phyloP scores from a whole-genome alignment of 257 asterid species.

The Oldenlandia corymbosa region DNA sequence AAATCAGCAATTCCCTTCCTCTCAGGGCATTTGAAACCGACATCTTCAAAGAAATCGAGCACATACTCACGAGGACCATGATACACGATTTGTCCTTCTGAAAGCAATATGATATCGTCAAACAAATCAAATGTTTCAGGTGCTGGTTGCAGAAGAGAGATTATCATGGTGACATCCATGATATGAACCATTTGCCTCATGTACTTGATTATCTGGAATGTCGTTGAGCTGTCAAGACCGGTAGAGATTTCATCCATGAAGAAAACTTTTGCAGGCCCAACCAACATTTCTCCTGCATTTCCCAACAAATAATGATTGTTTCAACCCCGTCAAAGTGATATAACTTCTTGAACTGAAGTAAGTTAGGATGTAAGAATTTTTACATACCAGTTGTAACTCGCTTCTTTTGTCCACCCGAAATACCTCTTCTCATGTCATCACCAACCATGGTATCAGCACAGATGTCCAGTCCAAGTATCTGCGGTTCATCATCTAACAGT shows the following conservation, averaged over 20 bases:
- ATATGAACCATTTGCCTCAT: slow-evolving; percentile 96
- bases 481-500: slow-evolving; percentile 3
- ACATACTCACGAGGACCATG: slow-evolving; percentile 88
- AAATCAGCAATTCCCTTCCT: slow-evolving; percentile 95
- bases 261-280: slow-evolving; percentile 91
- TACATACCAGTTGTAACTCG: slow-evolving; percentile 83
- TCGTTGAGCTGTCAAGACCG: slow-evolving; percentile 94
- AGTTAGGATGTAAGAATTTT: background rate
- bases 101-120: slow-evolving; percentile 72
- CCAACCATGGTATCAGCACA: slow-evolving; percentile 91
- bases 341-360: slow-evolving; percentile 27
- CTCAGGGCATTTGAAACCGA: slow-evolving; percentile 92
- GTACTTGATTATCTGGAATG: slow-evolving; percentile 70
- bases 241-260: slow-evolving; percentile 99
- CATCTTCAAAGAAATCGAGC: slow-evolving; percentile 68
- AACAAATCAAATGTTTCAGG: slow-evolving; percentile 90
- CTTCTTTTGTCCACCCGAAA: slow-evolving; percentile 96
- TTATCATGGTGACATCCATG: slow-evolving; percentile 81
- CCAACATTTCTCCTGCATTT: slow-evolving; percentile 85
- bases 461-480: slow-evolving; percentile 85
- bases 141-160: slow-evolving; percentile 94
- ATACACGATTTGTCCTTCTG: slow-evolving; percentile 74
- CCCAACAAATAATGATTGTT: background rate
- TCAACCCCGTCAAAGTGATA: background rate
- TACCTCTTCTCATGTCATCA: slow-evolving; percentile 88